Evolutionary conservation across 352 stramenopile genomes (phyloP).

Genomic region (Globisporangium abappressorium): DNA sequence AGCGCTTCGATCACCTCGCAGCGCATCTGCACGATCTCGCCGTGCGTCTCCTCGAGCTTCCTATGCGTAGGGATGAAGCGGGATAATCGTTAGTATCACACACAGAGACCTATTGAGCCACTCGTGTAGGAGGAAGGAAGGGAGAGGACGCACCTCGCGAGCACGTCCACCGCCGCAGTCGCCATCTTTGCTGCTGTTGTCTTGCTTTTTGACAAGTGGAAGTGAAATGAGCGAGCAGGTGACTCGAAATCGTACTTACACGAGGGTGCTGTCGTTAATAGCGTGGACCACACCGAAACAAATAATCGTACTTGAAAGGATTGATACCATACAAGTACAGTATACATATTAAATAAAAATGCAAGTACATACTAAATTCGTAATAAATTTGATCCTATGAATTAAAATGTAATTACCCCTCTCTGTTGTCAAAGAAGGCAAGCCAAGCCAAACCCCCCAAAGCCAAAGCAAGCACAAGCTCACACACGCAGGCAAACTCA

Average conservation of each 20-base stretch:
- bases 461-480: neutral
- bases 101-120: too few relatives aligned
- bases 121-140: too few relatives aligned
- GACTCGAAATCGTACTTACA: conserved; percentile 20
- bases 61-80: conserved; percentile 17
- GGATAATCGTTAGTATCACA: neutral
- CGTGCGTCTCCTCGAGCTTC: conserved; percentile 65
- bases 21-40: conserved; percentile 56
- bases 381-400: neutral
- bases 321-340: neutral
- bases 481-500: neutral
- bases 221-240: conserved; percentile 3
- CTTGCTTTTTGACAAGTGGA: conserved; percentile 6
- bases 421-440: neutral
- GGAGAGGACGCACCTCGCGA: conserved; percentile 15
- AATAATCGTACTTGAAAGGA: neutral
- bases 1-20: conserved; percentile 54
- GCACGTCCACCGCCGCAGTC: conserved; percentile 19
- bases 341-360: too few relatives aligned
- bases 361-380: neutral
- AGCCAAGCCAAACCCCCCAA: conserved; percentile 2
- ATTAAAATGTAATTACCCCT: neutral
- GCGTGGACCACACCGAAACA: neutral
- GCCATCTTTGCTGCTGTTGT: conserved; percentile 11
- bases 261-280: neutral